A percentile compares a stretch with the other conserved stretches of the same genome.
phyloP scores from a whole-genome alignment of 208 protist species.

The Balamuthia mandrillaris region DNA sequence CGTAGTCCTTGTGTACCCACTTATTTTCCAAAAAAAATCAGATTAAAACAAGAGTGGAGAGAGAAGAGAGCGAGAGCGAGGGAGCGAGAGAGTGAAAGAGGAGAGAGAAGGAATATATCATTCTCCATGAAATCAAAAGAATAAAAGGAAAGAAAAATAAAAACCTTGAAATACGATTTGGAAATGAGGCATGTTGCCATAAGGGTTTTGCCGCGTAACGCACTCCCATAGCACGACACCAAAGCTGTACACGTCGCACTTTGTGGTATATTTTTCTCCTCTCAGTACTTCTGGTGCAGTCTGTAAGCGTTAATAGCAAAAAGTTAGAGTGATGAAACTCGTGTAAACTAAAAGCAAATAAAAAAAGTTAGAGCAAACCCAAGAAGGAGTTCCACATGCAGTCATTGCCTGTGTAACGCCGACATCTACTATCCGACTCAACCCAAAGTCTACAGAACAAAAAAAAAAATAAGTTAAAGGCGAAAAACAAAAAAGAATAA shows the following conservation, averaged over 20 bases:
- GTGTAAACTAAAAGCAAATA: neutral
- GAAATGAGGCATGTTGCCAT: constrained; percentile 27
- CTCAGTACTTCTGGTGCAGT: constrained; percentile 34
- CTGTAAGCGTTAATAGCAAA: neutral
- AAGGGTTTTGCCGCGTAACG: constrained; percentile 1
- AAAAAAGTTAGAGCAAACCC: constrained; percentile 6
- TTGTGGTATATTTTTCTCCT: constrained; percentile 33
- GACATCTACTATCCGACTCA: neutral
- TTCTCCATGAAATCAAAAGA: too few relatives aligned
- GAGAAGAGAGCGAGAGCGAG: too few relatives aligned
- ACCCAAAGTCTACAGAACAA: constrained; percentile 1
- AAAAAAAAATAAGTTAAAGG: too few relatives aligned
- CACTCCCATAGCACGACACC: constrained; percentile 32
- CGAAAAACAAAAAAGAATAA: too few relatives aligned
- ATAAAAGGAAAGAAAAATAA: too few relatives aligned
- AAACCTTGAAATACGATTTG: constrained; percentile 37
- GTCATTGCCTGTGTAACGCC: constrained; percentile 27
- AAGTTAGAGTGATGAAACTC: neutral
- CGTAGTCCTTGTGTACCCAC: constrained; percentile 27
- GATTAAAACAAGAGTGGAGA: too few relatives aligned
- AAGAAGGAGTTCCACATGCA: constrained; percentile 28
- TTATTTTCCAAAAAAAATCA: too few relatives aligned
- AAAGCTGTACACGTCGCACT: constrained; percentile 36
- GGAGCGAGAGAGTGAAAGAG: too few relatives aligned
- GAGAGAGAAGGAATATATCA: too few relatives aligned